Conservation (phyloP, 169 alveolate genomes). For the Neospora caninum region DNA sequence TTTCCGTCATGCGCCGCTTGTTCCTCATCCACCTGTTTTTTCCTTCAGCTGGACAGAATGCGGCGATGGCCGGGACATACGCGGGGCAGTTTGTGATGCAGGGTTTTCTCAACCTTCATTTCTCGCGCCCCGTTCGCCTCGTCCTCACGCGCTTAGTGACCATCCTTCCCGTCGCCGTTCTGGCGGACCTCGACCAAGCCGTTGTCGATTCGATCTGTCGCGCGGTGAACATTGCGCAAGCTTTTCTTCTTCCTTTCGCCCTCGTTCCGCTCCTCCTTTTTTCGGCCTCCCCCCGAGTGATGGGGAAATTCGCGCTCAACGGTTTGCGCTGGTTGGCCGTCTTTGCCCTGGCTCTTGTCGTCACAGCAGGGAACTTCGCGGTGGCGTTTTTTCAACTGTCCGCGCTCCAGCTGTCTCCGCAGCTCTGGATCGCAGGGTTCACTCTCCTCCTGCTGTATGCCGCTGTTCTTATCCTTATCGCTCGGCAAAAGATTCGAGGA, state of each 20-base stretch:
- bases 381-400: background rate
- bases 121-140: conserved; percentile 29
- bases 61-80: conserved; percentile 65
- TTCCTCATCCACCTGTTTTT: background rate
- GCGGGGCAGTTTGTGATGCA: conserved; percentile 67
- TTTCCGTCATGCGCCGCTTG: too few species aligned
- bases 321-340: conserved; percentile 6
- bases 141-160: conserved; percentile 49
- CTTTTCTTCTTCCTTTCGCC: conserved; percentile 61
- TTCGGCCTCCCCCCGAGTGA: background rate
- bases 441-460: background rate
- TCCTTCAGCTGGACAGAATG: conserved; percentile 58
- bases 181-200: conserved; percentile 19
- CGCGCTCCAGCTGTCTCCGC: background rate
- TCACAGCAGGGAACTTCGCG: background rate
- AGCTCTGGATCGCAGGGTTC: background rate
- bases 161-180: conserved; percentile 16
- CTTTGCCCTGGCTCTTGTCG: background rate
- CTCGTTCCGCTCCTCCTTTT: conserved; percentile 53
- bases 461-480: background rate
- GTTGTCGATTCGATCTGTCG: conserved; percentile 21
- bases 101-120: conserved; percentile 35
- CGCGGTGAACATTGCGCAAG: conserved; percentile 47
- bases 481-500: background rate
- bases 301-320: conserved; percentile 35